Evolutionary conservation across 257 asterid genomes (phyloP).

Genomic region (Petrea volubilis): DNA sequence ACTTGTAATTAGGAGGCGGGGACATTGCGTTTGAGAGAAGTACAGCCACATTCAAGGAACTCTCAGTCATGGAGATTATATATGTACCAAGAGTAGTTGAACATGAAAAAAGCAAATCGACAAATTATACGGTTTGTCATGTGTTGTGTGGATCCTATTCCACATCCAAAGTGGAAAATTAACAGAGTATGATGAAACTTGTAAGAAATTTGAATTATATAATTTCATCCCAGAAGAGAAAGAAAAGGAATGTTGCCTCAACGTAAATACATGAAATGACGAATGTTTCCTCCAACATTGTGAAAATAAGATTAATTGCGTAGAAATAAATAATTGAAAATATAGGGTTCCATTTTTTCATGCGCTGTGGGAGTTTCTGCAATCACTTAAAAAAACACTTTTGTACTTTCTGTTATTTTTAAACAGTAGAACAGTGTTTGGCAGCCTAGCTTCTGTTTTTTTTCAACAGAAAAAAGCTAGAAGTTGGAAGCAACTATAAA

Average conservation of each 20-base stretch:
- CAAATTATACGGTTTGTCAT: neutral
- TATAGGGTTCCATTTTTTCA: neutral
- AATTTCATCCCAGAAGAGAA: neutral
- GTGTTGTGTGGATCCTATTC: conserved; percentile 1
- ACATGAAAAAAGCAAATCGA: neutral
- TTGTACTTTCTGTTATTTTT: too few relatives aligned
- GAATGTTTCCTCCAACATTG: neutral
- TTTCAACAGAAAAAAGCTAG: too few relatives aligned
- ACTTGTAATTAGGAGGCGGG: too few relatives aligned
- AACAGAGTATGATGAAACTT: neutral
- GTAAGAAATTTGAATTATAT: neutral
- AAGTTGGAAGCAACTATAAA: too few relatives aligned
- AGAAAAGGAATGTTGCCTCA: neutral
- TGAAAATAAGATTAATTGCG: neutral
- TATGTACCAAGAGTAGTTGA: neutral
- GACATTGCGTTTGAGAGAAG: too few relatives aligned
- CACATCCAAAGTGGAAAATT: neutral
- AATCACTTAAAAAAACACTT: too few relatives aligned
- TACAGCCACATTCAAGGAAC: neutral
- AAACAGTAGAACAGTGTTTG: too few relatives aligned
- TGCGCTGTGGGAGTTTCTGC: too few relatives aligned
- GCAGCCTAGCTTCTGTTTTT: too few relatives aligned
- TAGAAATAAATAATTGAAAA: neutral
- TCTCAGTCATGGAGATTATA: neutral
- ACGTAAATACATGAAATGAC: neutral